Evolutionary conservation across 306 rosid species (phyloP), one percentile per base, ranked within the genome.

Genomic region (Prinsepia uniflora): DNA sequence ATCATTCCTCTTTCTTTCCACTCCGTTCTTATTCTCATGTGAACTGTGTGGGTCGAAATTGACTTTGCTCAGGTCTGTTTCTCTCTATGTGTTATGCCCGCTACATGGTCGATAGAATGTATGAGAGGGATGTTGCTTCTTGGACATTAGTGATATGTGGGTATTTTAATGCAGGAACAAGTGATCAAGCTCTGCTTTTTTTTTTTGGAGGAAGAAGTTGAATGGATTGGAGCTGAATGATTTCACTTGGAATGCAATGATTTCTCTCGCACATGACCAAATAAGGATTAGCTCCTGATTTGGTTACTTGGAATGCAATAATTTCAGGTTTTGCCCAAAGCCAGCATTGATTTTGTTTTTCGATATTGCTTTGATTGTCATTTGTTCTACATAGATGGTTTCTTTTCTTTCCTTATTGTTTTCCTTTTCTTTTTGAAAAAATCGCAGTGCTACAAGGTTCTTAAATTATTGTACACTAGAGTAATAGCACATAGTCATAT

Each of bases 201-300:
- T 86, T 77, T 89, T 87, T 72, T 86, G 79, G 84, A 76, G 86
- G 81, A 87, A 87, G 96, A 81, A 75, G 63, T n/a, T 81, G 17
- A 24, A 24, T 24, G 30, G 30, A 24, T 24, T 24, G 30, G 30
- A 24, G 30, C 30, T 24, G 30, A 24, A 24, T 24, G 30, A 24
- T 24, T 24, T 24, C 30, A 24, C 30, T 0, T 24, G 30, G 30
- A 24, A 24, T 24, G 30, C 30, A 24, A 24, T 24, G 30, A n/a
- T 71, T 85, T 11, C 54, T 84, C 15, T 72, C 77, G 49, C 81
- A 84, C 70, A 89, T 85, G 90, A 83, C 40, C 62, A 60, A 43
- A 49, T 87, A 54, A 70, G 90, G 92, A 18, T 46, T 60, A 67
- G 54, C 74, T 81, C 90, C 86, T 58, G 92, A 87, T 76, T 75